Percentiles rank a stretch among this genome's conserved stretches.
These are phyloP conservation scores for Aegilops longissima DNA, from an alignment of 176 grass and related monocot species.

Conservation along the genomic window DNA sequence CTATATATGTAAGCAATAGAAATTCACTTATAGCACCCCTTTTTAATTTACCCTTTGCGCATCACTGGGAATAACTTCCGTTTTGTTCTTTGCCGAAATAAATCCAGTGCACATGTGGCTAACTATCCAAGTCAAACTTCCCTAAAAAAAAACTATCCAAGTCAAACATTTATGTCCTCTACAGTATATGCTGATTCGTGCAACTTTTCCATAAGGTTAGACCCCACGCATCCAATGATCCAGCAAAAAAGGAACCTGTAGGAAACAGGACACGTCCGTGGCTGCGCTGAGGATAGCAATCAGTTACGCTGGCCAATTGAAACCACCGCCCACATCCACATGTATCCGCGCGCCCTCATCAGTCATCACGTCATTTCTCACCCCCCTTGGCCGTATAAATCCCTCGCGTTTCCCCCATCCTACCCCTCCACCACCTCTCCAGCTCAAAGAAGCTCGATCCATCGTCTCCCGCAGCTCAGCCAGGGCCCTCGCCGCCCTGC, in stretches of 20 bases:
- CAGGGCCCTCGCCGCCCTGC: not conserved
- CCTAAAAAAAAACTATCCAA: not conserved
- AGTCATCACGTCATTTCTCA: not conserved
- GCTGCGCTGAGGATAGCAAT: not conserved
- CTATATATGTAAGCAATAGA: too few relatives aligned
- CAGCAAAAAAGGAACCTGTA: not conserved
- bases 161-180: not conserved
- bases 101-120: not conserved
- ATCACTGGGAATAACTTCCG: not conserved
- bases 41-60: not conserved
- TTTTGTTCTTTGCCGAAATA: not conserved
- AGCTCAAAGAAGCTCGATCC: not conserved
- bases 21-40: too few relatives aligned
- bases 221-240: not conserved
- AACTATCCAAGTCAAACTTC: not conserved
- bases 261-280: not conserved
- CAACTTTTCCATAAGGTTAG: not conserved
- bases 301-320: not conserved
- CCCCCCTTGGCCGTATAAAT: not conserved
- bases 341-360: not conserved
- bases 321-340: constrained; percentile 17
- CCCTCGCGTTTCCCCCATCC: too few relatives aligned
- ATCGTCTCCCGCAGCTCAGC: not conserved
- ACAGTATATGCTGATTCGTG: not conserved
- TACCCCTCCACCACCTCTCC: constrained; percentile 11